Base-by-base conservation (phyloP, 1,284 basidiomycete genomes). In the Bjerkandera adusta region DNA sequence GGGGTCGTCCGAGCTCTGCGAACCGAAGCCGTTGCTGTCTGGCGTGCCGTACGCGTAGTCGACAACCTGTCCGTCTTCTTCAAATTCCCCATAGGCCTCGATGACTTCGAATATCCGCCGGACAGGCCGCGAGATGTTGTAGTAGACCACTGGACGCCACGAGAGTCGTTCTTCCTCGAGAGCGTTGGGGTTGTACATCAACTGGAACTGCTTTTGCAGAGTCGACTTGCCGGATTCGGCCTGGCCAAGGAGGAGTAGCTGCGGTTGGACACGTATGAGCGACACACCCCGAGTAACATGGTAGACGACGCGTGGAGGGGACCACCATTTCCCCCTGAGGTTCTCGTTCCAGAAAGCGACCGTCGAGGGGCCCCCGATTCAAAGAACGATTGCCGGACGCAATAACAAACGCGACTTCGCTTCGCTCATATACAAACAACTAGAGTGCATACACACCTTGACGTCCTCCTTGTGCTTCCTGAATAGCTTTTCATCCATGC, bases 171-270 rank as follows among this genome's bases (percentile, higher is more conserved):
- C 88, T 47, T 77, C 75, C 47, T 91, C 86, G 43, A 91, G 71
- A 11, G 83, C 80, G 44, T 74, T 74, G 1, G 89, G 89, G 53
- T 79, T 84, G 67, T 90, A 89, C 76, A 91, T 85, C 52, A 91
- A 77, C 65, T 91, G 89, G 59, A 91, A 91, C 62, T 91, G 87
- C 61, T 90, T 89, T 63, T 88, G 85, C 25, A 90, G 73, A 1
- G 86, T 89, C 15, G 83, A 87, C 63, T 89, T 90, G 55, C 87
- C 88, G 22, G 85, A 88, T 69, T 90, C 87, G 36, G 88, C 87
- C 59, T 90, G 87, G 32, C 87, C 87, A 36, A 90, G 77, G 43
- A 90, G 75, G 15, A 90, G 69, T 34, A 90, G 69, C 86, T 90
- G 54, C 50, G 42, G n/a, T n/a, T n/a, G 38, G 27, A 47, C 26